Conservation (phyloP, 208 protist genomes). For the Trypanosoma conorhini region DNA sequence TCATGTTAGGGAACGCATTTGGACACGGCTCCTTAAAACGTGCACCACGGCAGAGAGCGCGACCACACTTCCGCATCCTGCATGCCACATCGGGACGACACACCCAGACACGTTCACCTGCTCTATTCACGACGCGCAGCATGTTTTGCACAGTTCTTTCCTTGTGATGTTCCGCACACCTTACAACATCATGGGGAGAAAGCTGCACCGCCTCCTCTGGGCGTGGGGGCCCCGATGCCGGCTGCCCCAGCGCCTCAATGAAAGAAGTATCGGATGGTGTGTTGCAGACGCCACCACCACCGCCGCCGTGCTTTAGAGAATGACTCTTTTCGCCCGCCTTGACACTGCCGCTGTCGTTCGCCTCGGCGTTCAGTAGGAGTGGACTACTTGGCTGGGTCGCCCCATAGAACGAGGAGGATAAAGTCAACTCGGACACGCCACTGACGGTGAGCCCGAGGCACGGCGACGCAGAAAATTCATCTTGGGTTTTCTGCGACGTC, state of each 20-base stretch:
- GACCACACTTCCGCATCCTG: slow-evolving; percentile 6
- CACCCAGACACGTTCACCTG: background rate
- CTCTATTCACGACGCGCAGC: background rate
- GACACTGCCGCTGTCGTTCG: background rate
- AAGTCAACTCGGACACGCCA: background rate
- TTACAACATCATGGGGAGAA: slow-evolving; percentile 9
- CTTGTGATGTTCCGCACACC: slow-evolving; percentile 11
- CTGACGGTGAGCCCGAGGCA: background rate
- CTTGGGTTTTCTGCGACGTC: background rate
- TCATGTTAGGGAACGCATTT: background rate
- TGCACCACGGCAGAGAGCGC: background rate
- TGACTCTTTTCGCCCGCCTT: background rate
- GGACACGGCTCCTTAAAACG: background rate
- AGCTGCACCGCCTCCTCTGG: slow-evolving; percentile 2
- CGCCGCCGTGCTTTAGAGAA: background rate
- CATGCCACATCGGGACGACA: slow-evolving; percentile 15
- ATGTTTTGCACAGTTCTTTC: slow-evolving; percentile 17
- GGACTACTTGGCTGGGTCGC: background rate
- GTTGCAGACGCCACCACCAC: background rate
- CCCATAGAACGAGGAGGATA: background rate
- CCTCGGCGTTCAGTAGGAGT: background rate
- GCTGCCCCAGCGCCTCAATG: background rate
- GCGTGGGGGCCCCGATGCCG: background rate
- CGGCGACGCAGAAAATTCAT: background rate
- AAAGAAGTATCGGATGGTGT: background rate